Evolutionary conservation across 2,329 filamentous ascomycete genomes (phyloP), one percentile per base, ranked within the genome.

Genomic region (Paraconiothyrium brasiliense): DNA sequence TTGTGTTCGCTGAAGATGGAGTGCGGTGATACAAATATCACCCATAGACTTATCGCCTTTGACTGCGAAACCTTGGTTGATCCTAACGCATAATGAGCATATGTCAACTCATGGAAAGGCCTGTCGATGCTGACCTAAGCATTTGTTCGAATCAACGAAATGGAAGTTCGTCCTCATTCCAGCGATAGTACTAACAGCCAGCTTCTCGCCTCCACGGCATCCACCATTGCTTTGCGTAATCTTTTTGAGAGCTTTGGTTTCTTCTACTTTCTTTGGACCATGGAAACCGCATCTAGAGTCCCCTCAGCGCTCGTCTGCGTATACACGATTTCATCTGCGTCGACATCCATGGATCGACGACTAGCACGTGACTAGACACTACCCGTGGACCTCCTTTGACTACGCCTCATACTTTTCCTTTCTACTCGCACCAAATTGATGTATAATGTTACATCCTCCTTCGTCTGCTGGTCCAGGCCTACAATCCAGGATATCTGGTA

Each of bases 361-460:
- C 61, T n/a, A 67, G 8, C 2, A 65, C 48, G 16, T 68, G 57
- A 2, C 27, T 22, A 44, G 69, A 69, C 0, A 86, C 87, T 0
- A 83, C 84, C 20, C 20, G 20, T 20, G 20, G 20, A 20, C 20
- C 13, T 81, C 69, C 4, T 54, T 54, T 34, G 90, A 71, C 71
- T 83, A 89, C 8, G 50, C 39, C 58, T 86, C 79, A 73, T 90
- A 90, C 56, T 85, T 80, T 1, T 37, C 64, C 0, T 86, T 79
- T 59, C 77, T 71, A 62, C 85, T 87, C 0, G 87, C 86, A 0
- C 88, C 87, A 1, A 90, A 0, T 87, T 87, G 2, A 88, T 84
- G 70, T 89, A 87, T 6, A 89, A 68, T 1, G 83, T 82, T 27
- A 87, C 77, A 65, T 83, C 79, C 1, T 77, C 75, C 51, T 76